Conservation (phyloP, 208 protist species). For the Leishmania lainsoni region DNA sequence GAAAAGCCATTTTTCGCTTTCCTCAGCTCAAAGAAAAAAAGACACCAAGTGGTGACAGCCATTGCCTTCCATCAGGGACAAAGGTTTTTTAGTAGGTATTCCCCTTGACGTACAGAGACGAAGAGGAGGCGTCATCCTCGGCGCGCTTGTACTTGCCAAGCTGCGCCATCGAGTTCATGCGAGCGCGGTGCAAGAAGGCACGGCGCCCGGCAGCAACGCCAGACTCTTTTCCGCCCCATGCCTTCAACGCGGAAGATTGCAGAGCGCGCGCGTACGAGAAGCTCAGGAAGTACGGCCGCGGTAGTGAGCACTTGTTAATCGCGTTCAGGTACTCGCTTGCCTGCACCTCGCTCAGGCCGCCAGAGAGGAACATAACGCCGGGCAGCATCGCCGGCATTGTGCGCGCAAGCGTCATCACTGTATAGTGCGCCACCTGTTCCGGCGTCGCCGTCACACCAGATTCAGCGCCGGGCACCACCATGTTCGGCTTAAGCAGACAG, state of each 20-base stretch:
- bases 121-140: constrained; percentile 70
- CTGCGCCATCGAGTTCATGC: constrained; percentile 84
- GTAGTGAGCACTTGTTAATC: constrained; percentile 85
- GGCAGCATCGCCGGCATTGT: constrained; percentile 95
- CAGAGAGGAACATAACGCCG: constrained; percentile 96
- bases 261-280: constrained; percentile 97
- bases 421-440: constrained; percentile 90
- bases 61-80: neutral
- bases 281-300: constrained; percentile 90
- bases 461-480: constrained; percentile 94
- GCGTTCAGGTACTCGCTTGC: constrained; percentile 96
- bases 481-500: constrained; percentile 98
- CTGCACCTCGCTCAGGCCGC: constrained; percentile 96
- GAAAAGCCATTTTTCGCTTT: neutral
- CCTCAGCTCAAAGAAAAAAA: neutral
- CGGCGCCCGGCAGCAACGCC: constrained; percentile 32
- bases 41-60: neutral
- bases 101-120: constrained; percentile 90
- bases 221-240: constrained; percentile 92
- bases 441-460: constrained; percentile 62
- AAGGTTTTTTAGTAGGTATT: constrained; percentile 68
- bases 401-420: constrained; percentile 90
- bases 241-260: constrained; percentile 91
- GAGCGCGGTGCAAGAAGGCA: constrained; percentile 80
- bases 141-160: constrained; percentile 78